phyloP scores from a whole-genome alignment of 371 early-diverging fungal species.

The Rhizopus sp. region DNA sequence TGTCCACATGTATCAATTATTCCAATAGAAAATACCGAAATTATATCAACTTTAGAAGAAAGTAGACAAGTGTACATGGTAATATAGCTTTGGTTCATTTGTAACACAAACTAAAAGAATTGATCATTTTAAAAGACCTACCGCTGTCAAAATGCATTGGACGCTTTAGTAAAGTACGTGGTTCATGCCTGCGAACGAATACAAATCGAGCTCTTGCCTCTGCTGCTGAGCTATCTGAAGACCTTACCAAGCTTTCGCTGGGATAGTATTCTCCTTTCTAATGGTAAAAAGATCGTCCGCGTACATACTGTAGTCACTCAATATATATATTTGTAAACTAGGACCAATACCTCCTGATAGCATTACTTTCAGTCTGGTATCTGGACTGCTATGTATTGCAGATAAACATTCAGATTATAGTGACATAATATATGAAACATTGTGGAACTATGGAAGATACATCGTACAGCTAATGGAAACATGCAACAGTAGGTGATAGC shows the following conservation, averaged over 20 bases:
- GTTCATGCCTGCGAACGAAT: constrained; percentile 31
- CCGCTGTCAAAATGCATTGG: constrained; percentile 43
- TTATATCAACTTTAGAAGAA: constrained; percentile 23
- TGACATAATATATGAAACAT: constrained; percentile 34
- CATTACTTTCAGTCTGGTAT: constrained; percentile 40
- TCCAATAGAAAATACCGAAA: constrained; percentile 21
- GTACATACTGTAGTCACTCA: constrained; percentile 9
- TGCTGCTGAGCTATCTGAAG: constrained; percentile 34
- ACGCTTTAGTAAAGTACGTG: constrained; percentile 46
- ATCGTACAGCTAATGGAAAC: constrained; percentile 18
- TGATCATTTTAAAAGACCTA: constrained; percentile 30
- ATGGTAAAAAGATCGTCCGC: constrained; percentile 35
- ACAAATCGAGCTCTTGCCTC: constrained; percentile 35
- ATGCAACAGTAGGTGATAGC: constrained; percentile 9
- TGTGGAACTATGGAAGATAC: constrained; percentile 34
- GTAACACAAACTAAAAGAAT: neutral
- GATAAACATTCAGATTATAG: constrained; percentile 33
- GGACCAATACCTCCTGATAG: constrained; percentile 38
- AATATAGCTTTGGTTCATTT: constrained; percentile 1
- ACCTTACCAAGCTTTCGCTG: constrained; percentile 32
- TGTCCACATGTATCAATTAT: constrained; percentile 38
- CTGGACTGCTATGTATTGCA: constrained; percentile 54
- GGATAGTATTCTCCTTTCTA: constrained; percentile 25
- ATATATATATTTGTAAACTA: constrained; percentile 7
- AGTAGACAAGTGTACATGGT: constrained; percentile 30